Percentiles rank a stretch among this genome's conserved stretches.
These are phyloP conservation scores for Apiosordaria backusii DNA, from an alignment of 495 filamentous ascomycete genomes.

Conservation along the genomic window DNA sequence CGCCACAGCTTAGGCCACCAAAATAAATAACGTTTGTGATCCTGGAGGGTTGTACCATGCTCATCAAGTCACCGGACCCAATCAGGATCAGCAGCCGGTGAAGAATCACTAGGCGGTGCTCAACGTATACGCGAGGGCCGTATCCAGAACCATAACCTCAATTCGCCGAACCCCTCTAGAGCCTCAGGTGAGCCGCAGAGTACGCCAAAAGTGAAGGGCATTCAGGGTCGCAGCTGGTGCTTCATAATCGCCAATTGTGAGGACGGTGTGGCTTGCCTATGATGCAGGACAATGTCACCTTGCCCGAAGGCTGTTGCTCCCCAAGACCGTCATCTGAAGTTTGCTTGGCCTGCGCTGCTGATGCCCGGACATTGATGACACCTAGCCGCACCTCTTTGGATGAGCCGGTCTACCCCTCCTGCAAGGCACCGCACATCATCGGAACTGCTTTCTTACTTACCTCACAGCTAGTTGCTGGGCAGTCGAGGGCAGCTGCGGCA, in stretches of 20 bases:
- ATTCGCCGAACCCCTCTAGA: neutral
- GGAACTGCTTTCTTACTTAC: neutral
- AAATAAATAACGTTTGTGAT: too few relatives aligned
- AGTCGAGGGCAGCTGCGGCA: neutral
- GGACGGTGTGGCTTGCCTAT: neutral
- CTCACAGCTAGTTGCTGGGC: neutral
- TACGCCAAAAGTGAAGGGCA: neutral
- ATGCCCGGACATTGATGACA: slow-evolving; percentile 3
- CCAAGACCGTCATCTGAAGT: neutral
- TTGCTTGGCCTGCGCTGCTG: slow-evolving; percentile 1
- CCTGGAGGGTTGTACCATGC: neutral
- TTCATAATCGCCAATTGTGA: neutral
- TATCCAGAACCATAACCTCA: neutral
- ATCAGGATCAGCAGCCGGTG: neutral
- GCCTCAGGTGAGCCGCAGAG: neutral
- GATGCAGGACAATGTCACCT: slow-evolving; percentile 3
- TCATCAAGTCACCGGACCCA: neutral
- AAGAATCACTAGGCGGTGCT: neutral
- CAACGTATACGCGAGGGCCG: neutral
- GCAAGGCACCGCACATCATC: neutral
- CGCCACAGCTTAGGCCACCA: too few relatives aligned
- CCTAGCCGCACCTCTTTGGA: slow-evolving; percentile 2
- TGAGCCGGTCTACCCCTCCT: neutral
- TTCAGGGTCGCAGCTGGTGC: neutral
- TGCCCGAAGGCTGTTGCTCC: neutral